Percentiles rank a stretch among this genome's conserved stretches.
These are phyloP conservation scores for Clitoria ternatea DNA, from an alignment of 306 rosid genomes.

Conservation along the genomic window DNA sequence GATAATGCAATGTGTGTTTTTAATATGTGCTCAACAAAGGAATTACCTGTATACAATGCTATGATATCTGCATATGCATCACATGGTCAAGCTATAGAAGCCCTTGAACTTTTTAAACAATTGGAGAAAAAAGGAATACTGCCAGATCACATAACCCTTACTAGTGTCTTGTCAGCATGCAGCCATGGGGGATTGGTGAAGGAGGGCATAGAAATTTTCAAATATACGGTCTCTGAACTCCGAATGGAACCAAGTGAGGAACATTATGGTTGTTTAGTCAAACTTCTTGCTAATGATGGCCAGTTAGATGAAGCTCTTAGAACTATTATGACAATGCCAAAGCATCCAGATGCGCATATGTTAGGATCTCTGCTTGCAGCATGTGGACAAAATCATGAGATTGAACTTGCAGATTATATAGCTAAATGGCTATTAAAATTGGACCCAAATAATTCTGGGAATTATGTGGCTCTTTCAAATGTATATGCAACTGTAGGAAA, in stretches of 20 bases:
- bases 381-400: conserved; percentile 51
- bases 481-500: conserved; percentile 59
- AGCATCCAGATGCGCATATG: conserved; percentile 65
- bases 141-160: conserved; percentile 65
- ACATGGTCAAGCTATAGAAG: conserved; percentile 66
- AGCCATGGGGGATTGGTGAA: conserved; percentile 56
- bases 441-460: conserved; percentile 77
- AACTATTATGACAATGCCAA: conserved; percentile 51
- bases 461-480: conserved; percentile 74
- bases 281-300: conserved; percentile 56
- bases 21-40: conserved; percentile 41
- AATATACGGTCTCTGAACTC: conserved; percentile 55
- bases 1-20: conserved; percentile 51
- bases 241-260: conserved; percentile 51
- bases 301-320: conserved; percentile 62
- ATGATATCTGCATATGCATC: conserved; percentile 74
- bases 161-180: conserved; percentile 62
- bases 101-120: conserved; percentile 44
- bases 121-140: conserved; percentile 41
- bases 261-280: conserved; percentile 66
- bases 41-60: conserved; percentile 55
- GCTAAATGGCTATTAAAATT: conserved; percentile 46
- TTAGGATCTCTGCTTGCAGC: conserved; percentile 68
- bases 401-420: conserved; percentile 53
- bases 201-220: conserved; percentile 61